These are phyloP conservation scores for Rhodosporidiobolus odoratus DNA, from an alignment of 768 basidiomycete species.

Conservation along the genomic window DNA sequence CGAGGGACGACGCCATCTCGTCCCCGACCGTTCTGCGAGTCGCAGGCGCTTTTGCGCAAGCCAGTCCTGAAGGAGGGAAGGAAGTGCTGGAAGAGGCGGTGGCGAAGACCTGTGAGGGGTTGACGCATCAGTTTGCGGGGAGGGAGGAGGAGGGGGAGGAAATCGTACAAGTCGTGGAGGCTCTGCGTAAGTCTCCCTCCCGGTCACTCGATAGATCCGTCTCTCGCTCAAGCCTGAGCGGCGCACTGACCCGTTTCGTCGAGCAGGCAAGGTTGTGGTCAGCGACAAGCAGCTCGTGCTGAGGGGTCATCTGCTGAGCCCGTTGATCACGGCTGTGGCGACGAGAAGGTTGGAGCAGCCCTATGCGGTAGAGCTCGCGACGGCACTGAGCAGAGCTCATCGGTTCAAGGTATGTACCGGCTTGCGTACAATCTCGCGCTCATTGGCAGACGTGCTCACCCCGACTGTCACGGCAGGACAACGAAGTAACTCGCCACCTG, in stretches of 20 bases:
- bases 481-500: conserved; percentile 36
- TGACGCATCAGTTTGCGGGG: conserved; percentile 17
- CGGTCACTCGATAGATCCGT: too few relatives aligned
- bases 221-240: not conserved
- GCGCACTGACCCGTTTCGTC: not conserved
- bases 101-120: conserved; percentile 7
- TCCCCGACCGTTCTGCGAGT: conserved; percentile 3
- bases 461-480: conserved; percentile 1
- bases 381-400: conserved; percentile 7
- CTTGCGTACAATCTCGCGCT: too few relatives aligned
- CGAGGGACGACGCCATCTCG: conserved; percentile 13
- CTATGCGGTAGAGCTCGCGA: conserved; percentile 13
- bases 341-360: conserved; percentile 15
- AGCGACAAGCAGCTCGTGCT: not conserved
- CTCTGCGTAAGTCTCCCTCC: conserved; percentile 1
- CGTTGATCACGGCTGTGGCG: conserved; percentile 23
- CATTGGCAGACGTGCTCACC: not conserved
- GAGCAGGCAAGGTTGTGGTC: not conserved
- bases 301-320: conserved; percentile 21
- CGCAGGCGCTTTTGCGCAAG: not conserved
- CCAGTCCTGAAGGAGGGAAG: not conserved
- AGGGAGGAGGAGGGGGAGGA: conserved; percentile 16
- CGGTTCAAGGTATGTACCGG: conserved; percentile 18
- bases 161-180: not conserved
- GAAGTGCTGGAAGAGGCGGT: conserved; percentile 4